phyloP scores from a whole-genome alignment of 306 rosid genomes.

The Pyrus communis region DNA sequence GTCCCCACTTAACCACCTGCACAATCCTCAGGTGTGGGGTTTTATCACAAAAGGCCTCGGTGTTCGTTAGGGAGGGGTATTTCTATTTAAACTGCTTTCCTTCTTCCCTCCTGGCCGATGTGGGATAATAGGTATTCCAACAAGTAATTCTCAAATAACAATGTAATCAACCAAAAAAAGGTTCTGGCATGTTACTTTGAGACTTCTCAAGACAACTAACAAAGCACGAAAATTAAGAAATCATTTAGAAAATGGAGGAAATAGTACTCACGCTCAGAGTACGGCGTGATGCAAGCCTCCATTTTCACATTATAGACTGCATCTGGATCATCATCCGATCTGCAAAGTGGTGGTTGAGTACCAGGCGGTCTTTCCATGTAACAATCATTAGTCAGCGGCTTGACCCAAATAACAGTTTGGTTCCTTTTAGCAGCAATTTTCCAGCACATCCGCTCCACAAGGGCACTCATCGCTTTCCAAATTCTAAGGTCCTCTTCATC shows the following conservation, averaged over 20 bases:
- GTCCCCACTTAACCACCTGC: too few species aligned
- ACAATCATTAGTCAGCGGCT: constrained; percentile 84
- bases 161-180: background rate
- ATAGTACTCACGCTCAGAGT: constrained; percentile 72
- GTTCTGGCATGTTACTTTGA: background rate
- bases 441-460: constrained; percentile 97
- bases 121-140: too few species aligned
- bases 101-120: too few species aligned
- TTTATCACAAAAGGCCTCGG: too few species aligned
- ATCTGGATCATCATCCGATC: constrained; percentile 80
- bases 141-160: background rate
- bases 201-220: background rate
- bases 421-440: constrained; percentile 70
- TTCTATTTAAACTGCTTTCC: too few species aligned
- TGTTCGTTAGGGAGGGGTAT: too few species aligned
- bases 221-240: background rate
- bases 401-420: constrained; percentile 97
- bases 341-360: constrained; percentile 90
- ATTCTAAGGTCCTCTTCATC: constrained; percentile 94
- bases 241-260: background rate
- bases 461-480: constrained; percentile 91
- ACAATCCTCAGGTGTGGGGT: too few species aligned
- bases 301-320: constrained; percentile 77
- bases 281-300: constrained; percentile 92
- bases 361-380: constrained; percentile 70